These are phyloP conservation scores for Penicillium canescens DNA, from an alignment of 495 filamentous ascomycete genomes.

Conservation along the genomic window DNA sequence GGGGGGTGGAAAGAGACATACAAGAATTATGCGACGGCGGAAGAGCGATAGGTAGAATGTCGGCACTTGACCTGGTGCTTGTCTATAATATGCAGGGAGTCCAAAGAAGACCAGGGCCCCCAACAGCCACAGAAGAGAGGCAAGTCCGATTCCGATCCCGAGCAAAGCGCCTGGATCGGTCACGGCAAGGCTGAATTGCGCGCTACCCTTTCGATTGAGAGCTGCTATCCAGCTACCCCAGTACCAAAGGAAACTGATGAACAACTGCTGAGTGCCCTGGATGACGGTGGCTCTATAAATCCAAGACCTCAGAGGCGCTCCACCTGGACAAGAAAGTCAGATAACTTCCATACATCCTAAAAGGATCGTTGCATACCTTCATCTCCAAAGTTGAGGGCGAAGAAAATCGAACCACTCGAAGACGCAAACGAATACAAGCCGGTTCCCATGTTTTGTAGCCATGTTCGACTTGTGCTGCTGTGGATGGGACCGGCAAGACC, in stretches of 20 bases:
- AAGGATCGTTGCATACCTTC: constrained; percentile 22
- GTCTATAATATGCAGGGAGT: constrained; percentile 51
- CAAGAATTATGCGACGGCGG: constrained; percentile 57
- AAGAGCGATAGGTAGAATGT: constrained; percentile 52
- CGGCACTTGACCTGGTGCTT: constrained; percentile 66
- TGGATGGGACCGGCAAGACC: constrained; percentile 57
- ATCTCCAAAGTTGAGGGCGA: constrained; percentile 55
- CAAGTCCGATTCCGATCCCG: constrained; percentile 47
- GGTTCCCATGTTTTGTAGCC: constrained; percentile 49
- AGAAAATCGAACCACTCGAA: constrained; percentile 51
- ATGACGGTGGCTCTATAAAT: constrained; percentile 61
- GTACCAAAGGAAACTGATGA: constrained; percentile 62
- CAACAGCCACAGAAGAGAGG: constrained; percentile 54
- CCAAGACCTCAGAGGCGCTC: constrained; percentile 60
- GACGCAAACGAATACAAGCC: constrained; percentile 48
- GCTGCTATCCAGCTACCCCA: constrained; percentile 54
- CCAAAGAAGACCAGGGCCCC: constrained; percentile 43
- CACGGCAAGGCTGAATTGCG: constrained; percentile 23
- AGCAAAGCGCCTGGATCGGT: constrained; percentile 50
- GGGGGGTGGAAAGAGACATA: too few relatives aligned
- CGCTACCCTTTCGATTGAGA: constrained; percentile 19
- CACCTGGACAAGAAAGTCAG: constrained; percentile 32
- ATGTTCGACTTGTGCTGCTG: constrained; percentile 40
- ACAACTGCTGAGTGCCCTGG: constrained; percentile 64
- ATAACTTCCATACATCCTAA: not conserved